phyloP scores from a whole-genome alignment of 805 yeast species.

The Nakazawaea holstii region DNA sequence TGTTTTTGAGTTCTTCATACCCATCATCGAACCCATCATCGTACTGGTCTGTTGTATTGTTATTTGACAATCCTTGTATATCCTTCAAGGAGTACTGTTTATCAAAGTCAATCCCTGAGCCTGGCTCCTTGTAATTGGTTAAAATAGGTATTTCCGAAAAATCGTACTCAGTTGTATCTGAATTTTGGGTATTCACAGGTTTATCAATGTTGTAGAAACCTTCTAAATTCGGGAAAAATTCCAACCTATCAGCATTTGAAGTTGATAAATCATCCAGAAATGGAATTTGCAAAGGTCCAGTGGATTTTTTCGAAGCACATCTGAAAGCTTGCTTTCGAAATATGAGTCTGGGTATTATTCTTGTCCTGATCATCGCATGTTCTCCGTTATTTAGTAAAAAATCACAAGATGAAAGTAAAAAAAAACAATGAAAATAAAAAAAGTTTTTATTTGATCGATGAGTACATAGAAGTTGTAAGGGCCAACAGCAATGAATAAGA shows the following conservation, averaged over 20 bases:
- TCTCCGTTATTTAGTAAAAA: not conserved
- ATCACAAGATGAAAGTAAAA: not conserved
- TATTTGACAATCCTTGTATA: not conserved
- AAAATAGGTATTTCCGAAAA: slow-evolving; percentile 17
- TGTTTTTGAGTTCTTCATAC: not conserved
- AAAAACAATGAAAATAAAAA: not conserved
- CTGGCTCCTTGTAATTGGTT: not conserved
- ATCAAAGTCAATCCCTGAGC: not conserved
- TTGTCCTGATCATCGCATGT: not conserved
- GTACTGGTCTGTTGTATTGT: not conserved
- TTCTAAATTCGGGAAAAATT: slow-evolving; percentile 11
- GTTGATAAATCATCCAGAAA: slow-evolving; percentile 8
- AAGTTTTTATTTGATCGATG: not conserved
- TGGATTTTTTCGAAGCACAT: not conserved
- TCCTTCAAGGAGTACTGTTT: not conserved
- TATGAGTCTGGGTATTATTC: not conserved
- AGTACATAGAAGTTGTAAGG: not conserved
- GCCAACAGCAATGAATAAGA: not conserved
- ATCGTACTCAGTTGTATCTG: slow-evolving; percentile 18
- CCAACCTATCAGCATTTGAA: slow-evolving; percentile 8
- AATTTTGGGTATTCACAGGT: not conserved
- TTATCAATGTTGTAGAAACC: slow-evolving; percentile 17
- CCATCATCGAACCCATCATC: too few species aligned
- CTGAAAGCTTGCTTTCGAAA: not conserved
- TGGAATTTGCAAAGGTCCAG: not conserved